These are phyloP conservation scores for Neurospora tetraspora DNA, from an alignment of 495 filamentous ascomycete species.

Conservation along the genomic window DNA sequence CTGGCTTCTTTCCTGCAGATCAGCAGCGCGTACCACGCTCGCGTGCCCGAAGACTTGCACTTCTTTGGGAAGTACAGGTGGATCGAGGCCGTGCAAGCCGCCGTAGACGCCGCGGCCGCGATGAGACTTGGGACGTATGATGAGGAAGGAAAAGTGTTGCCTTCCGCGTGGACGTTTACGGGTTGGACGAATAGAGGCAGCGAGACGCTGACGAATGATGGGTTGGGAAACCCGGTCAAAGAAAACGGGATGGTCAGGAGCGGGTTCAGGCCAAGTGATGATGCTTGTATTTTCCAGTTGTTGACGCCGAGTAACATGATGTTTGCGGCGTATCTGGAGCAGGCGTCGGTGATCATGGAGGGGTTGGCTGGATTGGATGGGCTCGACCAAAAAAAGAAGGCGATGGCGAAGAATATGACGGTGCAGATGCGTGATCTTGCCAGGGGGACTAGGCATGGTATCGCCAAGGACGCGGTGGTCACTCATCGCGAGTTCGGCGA, in stretches of 20 bases:
- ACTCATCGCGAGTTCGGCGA: constrained; percentile 25
- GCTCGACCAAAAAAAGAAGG: constrained; percentile 1
- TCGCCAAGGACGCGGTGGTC: constrained; percentile 31
- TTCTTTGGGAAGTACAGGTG: constrained; percentile 54
- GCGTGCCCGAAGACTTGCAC: constrained; percentile 37
- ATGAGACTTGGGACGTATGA: constrained; percentile 52
- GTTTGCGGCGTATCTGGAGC: constrained; percentile 48
- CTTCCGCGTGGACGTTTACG: constrained; percentile 47
- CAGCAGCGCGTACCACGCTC: constrained; percentile 46
- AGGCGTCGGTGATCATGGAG: constrained; percentile 43
- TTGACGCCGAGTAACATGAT: constrained; percentile 57
- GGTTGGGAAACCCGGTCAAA: constrained; percentile 49
- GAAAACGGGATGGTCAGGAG: constrained; percentile 52
- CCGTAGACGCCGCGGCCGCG: constrained; percentile 46
- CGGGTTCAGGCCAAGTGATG: constrained; percentile 54
- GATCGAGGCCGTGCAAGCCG: constrained; percentile 45
- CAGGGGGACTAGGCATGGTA: constrained; percentile 38
- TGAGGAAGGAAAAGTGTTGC: constrained; percentile 41
- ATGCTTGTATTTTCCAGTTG: constrained; percentile 48
- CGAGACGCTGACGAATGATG: constrained; percentile 53
- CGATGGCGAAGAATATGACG: constrained; percentile 32
- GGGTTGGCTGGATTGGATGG: constrained; percentile 24
- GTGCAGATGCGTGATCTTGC: constrained; percentile 42
- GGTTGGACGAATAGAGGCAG: constrained; percentile 45
- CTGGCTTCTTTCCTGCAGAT: constrained; percentile 53